Base-by-base conservation (phyloP, 805 yeast genomes). In the Candida vartiovaarae region DNA sequence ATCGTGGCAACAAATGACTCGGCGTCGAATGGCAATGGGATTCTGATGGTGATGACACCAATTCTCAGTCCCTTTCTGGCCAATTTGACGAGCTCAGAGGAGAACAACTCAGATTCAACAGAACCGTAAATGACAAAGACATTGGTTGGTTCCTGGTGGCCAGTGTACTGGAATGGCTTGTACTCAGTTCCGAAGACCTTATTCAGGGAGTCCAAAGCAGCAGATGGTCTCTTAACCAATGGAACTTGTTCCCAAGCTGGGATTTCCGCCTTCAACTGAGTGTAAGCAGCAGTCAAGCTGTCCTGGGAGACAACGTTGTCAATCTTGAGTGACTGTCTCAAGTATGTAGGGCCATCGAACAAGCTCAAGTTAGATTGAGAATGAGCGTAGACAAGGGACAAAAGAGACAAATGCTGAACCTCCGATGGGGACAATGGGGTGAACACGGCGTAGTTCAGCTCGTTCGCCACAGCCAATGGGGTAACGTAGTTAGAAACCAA, bases 61-160 rank as follows among this genome's bases (percentile, higher is more conserved):
- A 78, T 68, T 63, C 15, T 60, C 49, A 40, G 60, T 7, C 67
- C 58, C 23, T 59, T 57, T 31, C 59, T 23, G 8, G 43, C 32
- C 8, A 46, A 37, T 31, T 41, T 42, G 25, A 36, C 51, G 38
- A 81, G 66, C 28, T 74, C 69, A 27, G 66, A 62, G 39, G 74
- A 54, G 34, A 85, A 71, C 44, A 77, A 64, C 43, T 78, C 68
- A 15, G 83, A 67, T 60, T 84, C 89, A 36, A 74, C 64, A 34
- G 93, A 71, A 25, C 96, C 95, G 51, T 84, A 80, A n/a, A 81
- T 71, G 31, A 89, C 91, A 61, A 85, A 81, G n/a, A 90, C 85
- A 25, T 83, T 77, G 37, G 76, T 76, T 7, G 95, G 82, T 43
- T 70, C 63, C 8, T 61, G 60, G 42, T 70, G 68, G 42, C 96